Percentiles rank a stretch among this genome's conserved stretches.
Conservation (phyloP, 2,329 filamentous ascomycete species). For the Fusarium brachygibbosum region DNA sequence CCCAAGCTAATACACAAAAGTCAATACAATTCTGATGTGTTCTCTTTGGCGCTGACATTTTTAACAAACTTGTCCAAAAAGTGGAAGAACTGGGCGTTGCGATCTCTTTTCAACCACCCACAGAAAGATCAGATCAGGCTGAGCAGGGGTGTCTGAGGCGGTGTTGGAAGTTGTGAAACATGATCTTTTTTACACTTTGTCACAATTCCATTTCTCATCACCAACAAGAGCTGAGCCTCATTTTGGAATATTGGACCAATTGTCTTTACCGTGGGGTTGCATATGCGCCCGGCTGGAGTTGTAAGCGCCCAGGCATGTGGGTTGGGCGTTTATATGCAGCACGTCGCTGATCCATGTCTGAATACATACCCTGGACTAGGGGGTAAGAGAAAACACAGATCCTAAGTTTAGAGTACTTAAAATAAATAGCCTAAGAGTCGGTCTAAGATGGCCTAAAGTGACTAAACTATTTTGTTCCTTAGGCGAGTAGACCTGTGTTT, state of each 20-base stretch:
- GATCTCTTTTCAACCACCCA: background rate
- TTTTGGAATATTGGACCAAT: background rate
- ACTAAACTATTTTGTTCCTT: too few relatives aligned
- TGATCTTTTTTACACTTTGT: background rate
- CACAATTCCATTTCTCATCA: background rate
- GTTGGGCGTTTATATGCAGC: background rate
- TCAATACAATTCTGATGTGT: slow-evolving; percentile 8
- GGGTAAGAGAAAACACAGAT: too few relatives aligned
- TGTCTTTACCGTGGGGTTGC: background rate
- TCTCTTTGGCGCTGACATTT: background rate
- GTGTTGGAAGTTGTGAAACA: background rate
- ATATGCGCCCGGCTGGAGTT: background rate
- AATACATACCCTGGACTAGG: too few relatives aligned
- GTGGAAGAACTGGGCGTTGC: background rate
- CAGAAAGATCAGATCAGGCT: background rate
- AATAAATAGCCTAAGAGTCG: too few relatives aligned
- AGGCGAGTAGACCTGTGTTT: too few relatives aligned
- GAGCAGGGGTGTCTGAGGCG: background rate
- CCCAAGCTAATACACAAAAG: slow-evolving; percentile 21
- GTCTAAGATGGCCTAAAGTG: too few relatives aligned
- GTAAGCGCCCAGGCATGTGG: background rate
- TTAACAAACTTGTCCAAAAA: background rate
- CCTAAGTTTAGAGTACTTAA: too few relatives aligned
- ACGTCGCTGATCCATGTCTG: background rate
- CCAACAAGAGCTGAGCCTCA: background rate